These are phyloP conservation scores for Candida germanica DNA, from an alignment of 805 yeast genomes.

Conservation along the genomic window DNA sequence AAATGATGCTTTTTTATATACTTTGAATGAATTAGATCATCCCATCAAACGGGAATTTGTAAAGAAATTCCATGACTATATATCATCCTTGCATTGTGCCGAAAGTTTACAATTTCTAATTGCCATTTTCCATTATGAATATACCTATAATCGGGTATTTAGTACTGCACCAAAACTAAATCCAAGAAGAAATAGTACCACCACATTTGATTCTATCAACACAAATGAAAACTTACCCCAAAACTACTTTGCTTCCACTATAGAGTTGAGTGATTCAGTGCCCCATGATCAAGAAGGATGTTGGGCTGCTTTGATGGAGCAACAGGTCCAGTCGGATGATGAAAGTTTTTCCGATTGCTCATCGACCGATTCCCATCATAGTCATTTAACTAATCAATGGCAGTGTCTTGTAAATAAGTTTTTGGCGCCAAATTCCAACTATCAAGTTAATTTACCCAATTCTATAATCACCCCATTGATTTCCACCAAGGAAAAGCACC, in stretches of 20 bases:
- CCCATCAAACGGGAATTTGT: constrained; percentile 16
- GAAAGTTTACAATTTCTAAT: constrained; percentile 46
- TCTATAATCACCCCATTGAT: constrained; percentile 28
- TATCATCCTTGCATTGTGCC: constrained; percentile 39
- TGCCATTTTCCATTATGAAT: constrained; percentile 45
- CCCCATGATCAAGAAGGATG: constrained; percentile 12
- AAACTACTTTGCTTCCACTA: constrained; percentile 21
- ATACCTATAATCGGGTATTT: constrained; percentile 31
- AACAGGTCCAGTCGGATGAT: constrained; percentile 7
- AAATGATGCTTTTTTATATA: constrained; percentile 28
- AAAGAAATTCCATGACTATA: constrained; percentile 29
- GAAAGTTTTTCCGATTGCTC: constrained; percentile 5
- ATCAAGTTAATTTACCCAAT: constrained; percentile 48
- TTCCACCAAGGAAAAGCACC: constrained; percentile 18
- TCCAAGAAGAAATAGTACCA: constrained; percentile 7
- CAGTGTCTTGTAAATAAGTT: constrained; percentile 36
- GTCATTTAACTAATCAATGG: constrained; percentile 27
- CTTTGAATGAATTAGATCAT: constrained; percentile 19
- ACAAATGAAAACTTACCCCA: constrained; percentile 24
- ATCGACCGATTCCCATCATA: background rate
- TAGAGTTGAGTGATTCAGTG: constrained; percentile 26
- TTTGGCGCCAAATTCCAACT: constrained; percentile 40
- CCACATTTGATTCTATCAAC: constrained; percentile 6
- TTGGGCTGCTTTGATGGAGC: constrained; percentile 20
- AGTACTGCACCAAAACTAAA: constrained; percentile 6